Evolutionary conservation across 345 rosid genomes (phyloP), one percentile per base, ranked within the genome.

Genomic region (Viola odorata): DNA sequence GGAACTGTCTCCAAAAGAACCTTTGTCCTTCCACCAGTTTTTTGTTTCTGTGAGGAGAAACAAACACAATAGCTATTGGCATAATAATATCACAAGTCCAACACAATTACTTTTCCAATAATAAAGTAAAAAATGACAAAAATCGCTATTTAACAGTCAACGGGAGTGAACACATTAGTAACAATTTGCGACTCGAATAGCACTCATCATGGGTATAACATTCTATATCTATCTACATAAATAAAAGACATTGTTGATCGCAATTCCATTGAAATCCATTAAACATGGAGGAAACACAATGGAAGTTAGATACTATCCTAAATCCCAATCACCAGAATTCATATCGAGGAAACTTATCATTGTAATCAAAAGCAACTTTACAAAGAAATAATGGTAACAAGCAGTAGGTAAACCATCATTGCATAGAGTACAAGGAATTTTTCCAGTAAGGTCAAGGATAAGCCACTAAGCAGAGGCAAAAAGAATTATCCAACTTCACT

Each of bases 1-100:
- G 99, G 96, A 75, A 94, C 89, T 0, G 99, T 94, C 81, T 94
- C 99, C 85, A 94, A 64, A 63, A 94, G 96, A 69, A 83, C 87
- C 79, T 88, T 94, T 72, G 92, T 90, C 82, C 87, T 86, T 68
- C 96, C 99, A 67, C 89, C 89, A 66, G 99, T 88, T 70, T 94
- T 94, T 63, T 94, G 96, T 61, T 94, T 94, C 97, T 94, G 67
- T 58, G 68, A 56, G 74, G 55, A 70, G 56, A 37, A 64, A 54
- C 59, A n/a, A 41, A 58, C 45, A 56, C 14, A 63, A 15, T 8
- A 62, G 50, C 61, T 54, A 63, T 12, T 61, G 62, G 48, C 48
- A 36, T 45, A 57, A 32, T 13, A 37, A 51, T 1, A 69, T 37
- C 16, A 55, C 13, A 12, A 51, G 3, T 37, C 39, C 16, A 59